Evolutionary conservation across 345 rosid genomes (phyloP).

Genomic region (Populus euphratica): DNA sequence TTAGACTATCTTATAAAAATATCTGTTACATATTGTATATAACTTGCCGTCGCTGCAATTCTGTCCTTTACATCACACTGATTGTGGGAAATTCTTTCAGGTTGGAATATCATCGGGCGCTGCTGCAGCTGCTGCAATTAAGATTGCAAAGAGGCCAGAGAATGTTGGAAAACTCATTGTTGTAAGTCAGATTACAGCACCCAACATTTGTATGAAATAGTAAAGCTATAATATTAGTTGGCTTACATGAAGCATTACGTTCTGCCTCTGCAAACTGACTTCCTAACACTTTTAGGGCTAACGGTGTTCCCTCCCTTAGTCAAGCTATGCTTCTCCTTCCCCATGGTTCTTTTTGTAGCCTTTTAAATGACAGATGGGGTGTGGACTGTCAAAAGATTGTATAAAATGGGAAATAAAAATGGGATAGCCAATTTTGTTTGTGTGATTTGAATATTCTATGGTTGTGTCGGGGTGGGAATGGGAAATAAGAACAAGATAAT

Average conservation of each 20-base stretch:
- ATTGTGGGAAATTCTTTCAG: slow-evolving; percentile 18
- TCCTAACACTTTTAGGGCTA: no score
- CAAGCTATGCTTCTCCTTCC: no score
- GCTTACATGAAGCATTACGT: neutral
- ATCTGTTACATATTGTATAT: no score
- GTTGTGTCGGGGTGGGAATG: no score
- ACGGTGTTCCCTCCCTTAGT: no score
- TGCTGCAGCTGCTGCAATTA: slow-evolving; percentile 60
- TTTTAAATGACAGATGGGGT: neutral
- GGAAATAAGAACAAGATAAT: neutral
- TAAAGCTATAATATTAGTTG: neutral
- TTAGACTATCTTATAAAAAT: neutral
- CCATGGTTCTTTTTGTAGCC: neutral
- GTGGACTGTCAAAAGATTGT: neutral
- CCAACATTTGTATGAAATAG: neutral
- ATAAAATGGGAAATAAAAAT: neutral
- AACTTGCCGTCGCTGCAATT: neutral
- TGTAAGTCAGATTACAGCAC: slow-evolving; percentile 30
- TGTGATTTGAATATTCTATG: neutral
- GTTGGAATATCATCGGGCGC: slow-evolving; percentile 72
- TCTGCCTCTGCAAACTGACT: neutral
- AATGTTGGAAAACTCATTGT: slow-evolving; percentile 62
- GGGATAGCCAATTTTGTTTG: neutral
- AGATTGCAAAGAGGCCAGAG: slow-evolving; percentile 53
- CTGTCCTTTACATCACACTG: neutral